Evolutionary conservation across 2,329 filamentous ascomycete genomes (phyloP).

Genomic region (Pochonia chlamydosporia): DNA sequence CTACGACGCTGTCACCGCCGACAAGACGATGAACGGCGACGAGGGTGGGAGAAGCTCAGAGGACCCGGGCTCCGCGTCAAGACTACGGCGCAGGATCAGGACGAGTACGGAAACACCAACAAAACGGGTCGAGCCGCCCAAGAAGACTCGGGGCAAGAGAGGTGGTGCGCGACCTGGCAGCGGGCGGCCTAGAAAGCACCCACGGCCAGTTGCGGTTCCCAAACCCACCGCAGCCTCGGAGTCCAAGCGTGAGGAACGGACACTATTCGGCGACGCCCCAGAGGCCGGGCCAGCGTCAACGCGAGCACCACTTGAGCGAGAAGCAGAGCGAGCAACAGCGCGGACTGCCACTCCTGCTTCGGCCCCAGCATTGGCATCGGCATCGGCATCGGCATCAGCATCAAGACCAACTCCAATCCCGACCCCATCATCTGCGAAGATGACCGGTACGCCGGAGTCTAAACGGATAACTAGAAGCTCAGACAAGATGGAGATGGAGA

Average conservation of each 20-base stretch:
- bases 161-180: slow-evolving; percentile 33
- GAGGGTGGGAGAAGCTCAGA: slow-evolving; percentile 20
- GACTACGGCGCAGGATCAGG: slow-evolving; percentile 20
- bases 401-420: not conserved
- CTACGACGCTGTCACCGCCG: slow-evolving; percentile 20
- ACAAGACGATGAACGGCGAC: slow-evolving; percentile 15
- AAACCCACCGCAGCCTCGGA: slow-evolving; percentile 4
- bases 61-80: slow-evolving; percentile 15
- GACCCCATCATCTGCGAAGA: not conserved
- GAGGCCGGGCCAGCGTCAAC: no score
- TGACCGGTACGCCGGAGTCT: not conserved
- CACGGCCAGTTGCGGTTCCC: slow-evolving; percentile 17
- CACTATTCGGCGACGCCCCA: not conserved
- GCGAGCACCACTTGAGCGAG: no score
- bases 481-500: slow-evolving; percentile 15
- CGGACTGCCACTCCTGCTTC: no score
- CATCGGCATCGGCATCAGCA: not conserved
- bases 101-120: slow-evolving; percentile 9
- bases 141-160: slow-evolving; percentile 30
- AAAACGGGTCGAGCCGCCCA: slow-evolving; percentile 17
- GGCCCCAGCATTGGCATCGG: not conserved
- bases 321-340: no score
- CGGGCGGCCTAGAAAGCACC: slow-evolving; percentile 33
- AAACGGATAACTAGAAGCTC: not conserved
- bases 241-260: not conserved